A percentile compares a stretch with the other conserved stretches of the same genome.
Evolutionary conservation across 176 grass and related monocot species (phyloP).

Genomic region (Musa itinerans): DNA sequence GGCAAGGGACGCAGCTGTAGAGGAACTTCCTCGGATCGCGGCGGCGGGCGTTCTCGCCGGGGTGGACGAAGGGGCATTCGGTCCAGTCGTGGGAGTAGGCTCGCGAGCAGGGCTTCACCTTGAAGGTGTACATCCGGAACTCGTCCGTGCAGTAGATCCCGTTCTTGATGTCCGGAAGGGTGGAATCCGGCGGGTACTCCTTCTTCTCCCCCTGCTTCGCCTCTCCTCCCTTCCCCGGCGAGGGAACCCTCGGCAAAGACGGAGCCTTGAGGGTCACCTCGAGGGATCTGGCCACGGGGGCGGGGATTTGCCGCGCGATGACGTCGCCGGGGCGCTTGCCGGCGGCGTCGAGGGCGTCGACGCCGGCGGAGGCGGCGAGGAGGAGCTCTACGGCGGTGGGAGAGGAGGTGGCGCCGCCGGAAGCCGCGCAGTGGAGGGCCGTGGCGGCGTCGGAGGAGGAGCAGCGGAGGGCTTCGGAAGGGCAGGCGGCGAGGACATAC

Average conservation of each 20-base stretch:
- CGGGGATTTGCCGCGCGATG: constrained; percentile 30
- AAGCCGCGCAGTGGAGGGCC: constrained; percentile 71
- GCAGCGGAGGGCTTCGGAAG: constrained; percentile 45
- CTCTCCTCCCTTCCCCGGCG: constrained; percentile 34
- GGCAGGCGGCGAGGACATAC: constrained; percentile 38
- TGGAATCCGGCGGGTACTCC: constrained; percentile 63
- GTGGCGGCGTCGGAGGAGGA: constrained; percentile 49
- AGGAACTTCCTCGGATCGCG: constrained; percentile 64
- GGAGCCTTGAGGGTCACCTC: constrained; percentile 43
- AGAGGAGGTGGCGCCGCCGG: constrained; percentile 36
- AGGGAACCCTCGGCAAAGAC: constrained; percentile 25
- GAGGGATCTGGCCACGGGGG: constrained; percentile 36
- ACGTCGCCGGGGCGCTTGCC: constrained; percentile 48
- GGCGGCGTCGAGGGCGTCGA: constrained; percentile 24
- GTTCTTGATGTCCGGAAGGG: constrained; percentile 77
- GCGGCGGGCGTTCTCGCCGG: constrained; percentile 67
- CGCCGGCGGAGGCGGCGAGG: constrained; percentile 39
- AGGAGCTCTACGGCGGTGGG: constrained; percentile 40
- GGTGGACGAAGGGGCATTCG: constrained; percentile 78
- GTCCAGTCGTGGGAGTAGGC: constrained; percentile 87
- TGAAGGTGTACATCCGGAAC: constrained; percentile 86
- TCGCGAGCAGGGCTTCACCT: constrained; percentile 63
- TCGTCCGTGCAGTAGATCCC: constrained; percentile 60
- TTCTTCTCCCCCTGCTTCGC: constrained; percentile 45
- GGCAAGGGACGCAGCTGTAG: constrained; percentile 73